These are phyloP conservation scores for Elaeagnus macrophylla DNA, from an alignment of 306 rosid species.

Conservation along the genomic window DNA sequence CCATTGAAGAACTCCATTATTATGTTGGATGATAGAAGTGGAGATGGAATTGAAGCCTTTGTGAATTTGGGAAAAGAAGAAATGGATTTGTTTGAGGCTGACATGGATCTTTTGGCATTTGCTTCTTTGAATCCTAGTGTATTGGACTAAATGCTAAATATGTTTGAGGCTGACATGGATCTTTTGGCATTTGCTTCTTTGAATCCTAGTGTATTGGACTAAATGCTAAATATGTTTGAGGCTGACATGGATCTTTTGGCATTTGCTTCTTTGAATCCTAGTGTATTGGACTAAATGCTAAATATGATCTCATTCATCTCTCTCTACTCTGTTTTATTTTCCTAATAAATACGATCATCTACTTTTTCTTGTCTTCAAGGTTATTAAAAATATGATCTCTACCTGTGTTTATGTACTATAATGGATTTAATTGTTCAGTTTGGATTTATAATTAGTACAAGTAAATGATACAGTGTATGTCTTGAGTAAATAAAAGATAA, in stretches of 20 bases:
- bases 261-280: constrained; percentile 16
- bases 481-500: too few species aligned
- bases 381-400: too few species aligned
- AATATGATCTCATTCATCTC: not conserved
- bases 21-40: constrained; percentile 34
- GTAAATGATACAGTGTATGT: too few species aligned
- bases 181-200: constrained; percentile 15
- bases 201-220: constrained; percentile 5
- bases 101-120: constrained; percentile 16
- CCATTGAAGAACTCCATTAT: constrained; percentile 7
- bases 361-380: too few species aligned
- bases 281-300: not conserved
- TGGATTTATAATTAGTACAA: too few species aligned
- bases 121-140: constrained; percentile 15
- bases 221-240: constrained; percentile 12
- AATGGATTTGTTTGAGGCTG: constrained; percentile 25
- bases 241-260: constrained; percentile 13
- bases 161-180: constrained; percentile 23
- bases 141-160: not conserved
- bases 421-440: too few species aligned
- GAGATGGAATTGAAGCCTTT: constrained; percentile 39
- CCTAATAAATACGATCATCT: too few species aligned
- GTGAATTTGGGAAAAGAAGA: constrained; percentile 30
- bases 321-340: too few species aligned
- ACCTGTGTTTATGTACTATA: too few species aligned